Evolutionary conservation across 2,329 filamentous ascomycete species (phyloP).

Genomic region (Graphilbum fragrans): DNA sequence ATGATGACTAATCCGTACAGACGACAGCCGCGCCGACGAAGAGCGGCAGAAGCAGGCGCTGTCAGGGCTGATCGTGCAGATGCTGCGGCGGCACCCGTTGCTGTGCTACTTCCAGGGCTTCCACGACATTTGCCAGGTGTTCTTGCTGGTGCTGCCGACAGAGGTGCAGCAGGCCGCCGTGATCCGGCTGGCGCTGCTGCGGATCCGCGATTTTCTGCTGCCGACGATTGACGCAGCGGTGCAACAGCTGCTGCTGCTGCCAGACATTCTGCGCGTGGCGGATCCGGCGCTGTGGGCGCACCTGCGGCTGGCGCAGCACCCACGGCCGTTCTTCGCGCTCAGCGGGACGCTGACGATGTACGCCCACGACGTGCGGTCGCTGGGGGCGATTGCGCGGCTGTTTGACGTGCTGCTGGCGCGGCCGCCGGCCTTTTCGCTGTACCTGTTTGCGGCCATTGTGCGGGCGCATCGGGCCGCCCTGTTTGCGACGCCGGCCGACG

Average conservation of each 20-base stretch:
- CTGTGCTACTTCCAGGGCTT: slow-evolving; percentile 97
- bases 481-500: slow-evolving; percentile 69
- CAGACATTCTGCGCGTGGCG: slow-evolving; percentile 61
- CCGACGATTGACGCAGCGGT: slow-evolving; percentile 72
- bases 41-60: slow-evolving; percentile 62
- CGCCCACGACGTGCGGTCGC: slow-evolving; percentile 87
- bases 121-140: slow-evolving; percentile 94
- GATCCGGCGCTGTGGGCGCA: slow-evolving; percentile 64
- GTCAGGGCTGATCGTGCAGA: slow-evolving; percentile 65
- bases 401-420: slow-evolving; percentile 86
- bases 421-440: slow-evolving; percentile 80
- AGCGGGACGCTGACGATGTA: slow-evolving; percentile 93
- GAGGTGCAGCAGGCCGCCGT: slow-evolving; percentile 49
- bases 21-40: slow-evolving; percentile 57
- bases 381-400: slow-evolving; percentile 75
- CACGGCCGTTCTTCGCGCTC: slow-evolving; percentile 72
- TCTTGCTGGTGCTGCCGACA: slow-evolving; percentile 71
- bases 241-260: slow-evolving; percentile 76
- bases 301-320: slow-evolving; percentile 54
- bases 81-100: slow-evolving; percentile 69
- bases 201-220: slow-evolving; percentile 96
- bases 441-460: slow-evolving; percentile 84
- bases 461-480: slow-evolving; percentile 70
- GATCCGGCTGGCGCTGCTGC: slow-evolving; percentile 72
- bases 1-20: slow-evolving; percentile 33